These are phyloP conservation scores for Metschnikowia vanudenii DNA, from an alignment of 805 yeast genomes.

Conservation along the genomic window DNA sequence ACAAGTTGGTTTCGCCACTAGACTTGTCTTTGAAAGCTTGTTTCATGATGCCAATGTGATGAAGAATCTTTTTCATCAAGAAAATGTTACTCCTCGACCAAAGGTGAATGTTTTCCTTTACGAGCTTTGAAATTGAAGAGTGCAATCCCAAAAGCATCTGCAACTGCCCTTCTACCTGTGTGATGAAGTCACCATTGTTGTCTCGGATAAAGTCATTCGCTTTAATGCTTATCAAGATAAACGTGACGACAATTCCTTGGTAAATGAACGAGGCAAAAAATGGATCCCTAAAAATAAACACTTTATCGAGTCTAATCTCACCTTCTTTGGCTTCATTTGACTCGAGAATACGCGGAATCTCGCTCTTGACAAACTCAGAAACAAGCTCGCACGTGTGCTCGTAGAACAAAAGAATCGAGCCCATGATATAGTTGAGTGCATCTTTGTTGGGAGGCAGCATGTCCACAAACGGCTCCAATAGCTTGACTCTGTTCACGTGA, in stretches of 20 bases:
- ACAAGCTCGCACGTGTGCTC: constrained; percentile 18
- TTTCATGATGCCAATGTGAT: constrained; percentile 27
- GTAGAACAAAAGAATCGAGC: constrained; percentile 33
- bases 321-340: constrained; percentile 9
- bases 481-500: constrained; percentile 51
- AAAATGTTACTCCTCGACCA: constrained; percentile 38
- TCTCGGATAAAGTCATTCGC: constrained; percentile 32
- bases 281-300: constrained; percentile 42
- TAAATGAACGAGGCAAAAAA: constrained; percentile 49
- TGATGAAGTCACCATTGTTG: constrained; percentile 22
- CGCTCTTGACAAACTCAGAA: constrained; percentile 12
- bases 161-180: constrained; percentile 24
- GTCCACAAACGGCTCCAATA: constrained; percentile 50
- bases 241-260: constrained; percentile 52
- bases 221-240: constrained; percentile 47
- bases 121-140: constrained; percentile 21
- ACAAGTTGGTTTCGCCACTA: background rate
- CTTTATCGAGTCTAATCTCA: constrained; percentile 28
- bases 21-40: constrained; percentile 6
- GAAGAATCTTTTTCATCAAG: constrained; percentile 31
- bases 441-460: constrained; percentile 32
- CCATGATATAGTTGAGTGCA: constrained; percentile 36
- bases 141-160: constrained; percentile 26
- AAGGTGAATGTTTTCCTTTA: constrained; percentile 21
- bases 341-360: constrained; percentile 12